These are phyloP conservation scores for Leptographium wingfieldii DNA, from an alignment of 2,329 filamentous ascomycete genomes.

Conservation along the genomic window DNA sequence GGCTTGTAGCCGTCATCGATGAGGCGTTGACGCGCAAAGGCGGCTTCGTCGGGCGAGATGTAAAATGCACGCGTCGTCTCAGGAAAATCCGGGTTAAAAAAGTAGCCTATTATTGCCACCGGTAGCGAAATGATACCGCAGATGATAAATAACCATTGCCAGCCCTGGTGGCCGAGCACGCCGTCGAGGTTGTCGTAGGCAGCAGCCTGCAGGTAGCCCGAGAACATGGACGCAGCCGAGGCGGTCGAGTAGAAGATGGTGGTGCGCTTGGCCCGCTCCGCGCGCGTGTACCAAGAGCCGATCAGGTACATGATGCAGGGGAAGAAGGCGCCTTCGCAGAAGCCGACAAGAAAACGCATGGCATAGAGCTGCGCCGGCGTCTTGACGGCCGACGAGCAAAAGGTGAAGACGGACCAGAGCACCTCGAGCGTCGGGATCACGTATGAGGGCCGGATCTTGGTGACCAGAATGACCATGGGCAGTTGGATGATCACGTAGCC, in stretches of 20 bases:
- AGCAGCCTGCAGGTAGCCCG: conserved; percentile 29
- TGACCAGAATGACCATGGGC: conserved; percentile 4
- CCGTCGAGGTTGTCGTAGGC: conserved; percentile 37
- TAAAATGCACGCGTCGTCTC: conserved; percentile 7
- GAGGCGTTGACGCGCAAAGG: conserved; percentile 3
- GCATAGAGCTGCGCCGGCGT: conserved; percentile 23
- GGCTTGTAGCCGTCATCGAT: conserved; percentile 2
- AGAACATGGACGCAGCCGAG: conserved; percentile 28
- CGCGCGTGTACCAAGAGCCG: conserved; percentile 44
- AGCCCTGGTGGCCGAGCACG: conserved; percentile 18
- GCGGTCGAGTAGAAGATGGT: conserved; percentile 50
- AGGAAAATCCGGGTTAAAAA: conserved; percentile 11
- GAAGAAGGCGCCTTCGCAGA: conserved; percentile 40
- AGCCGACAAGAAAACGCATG: conserved; percentile 39
- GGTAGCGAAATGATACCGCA: conserved; percentile 13
- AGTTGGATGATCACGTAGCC: conserved; percentile 14
- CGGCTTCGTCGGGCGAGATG: conserved; percentile 1
- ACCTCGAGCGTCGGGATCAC: conserved; percentile 9
- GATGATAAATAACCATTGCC: conserved; percentile 30
- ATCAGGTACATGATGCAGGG: conserved; percentile 37
- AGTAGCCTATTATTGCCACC: conserved; percentile 12
- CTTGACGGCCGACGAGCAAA: conserved; percentile 9
- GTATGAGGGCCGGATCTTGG: conserved; percentile 5
- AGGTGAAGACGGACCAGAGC: conserved; percentile 13
- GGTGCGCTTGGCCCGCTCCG: conserved; percentile 47